A percentile compares a stretch with the other conserved stretches of the same genome.
These are phyloP conservation scores for Lactarius sanguifluus DNA, from an alignment of 768 basidiomycete genomes.

Conservation along the genomic window DNA sequence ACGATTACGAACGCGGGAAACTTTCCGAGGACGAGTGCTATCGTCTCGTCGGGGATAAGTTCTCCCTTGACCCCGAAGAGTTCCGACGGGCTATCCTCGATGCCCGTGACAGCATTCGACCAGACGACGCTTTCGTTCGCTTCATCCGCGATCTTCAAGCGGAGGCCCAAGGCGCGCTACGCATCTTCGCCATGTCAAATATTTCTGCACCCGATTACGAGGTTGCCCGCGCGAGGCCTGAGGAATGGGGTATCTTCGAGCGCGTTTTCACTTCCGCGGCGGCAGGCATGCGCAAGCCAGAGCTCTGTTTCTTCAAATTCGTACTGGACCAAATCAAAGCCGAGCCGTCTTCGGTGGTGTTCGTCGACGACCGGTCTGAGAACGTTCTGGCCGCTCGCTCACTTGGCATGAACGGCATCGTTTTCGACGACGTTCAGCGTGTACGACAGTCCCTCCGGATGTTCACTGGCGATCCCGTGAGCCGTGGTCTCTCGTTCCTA, in stretches of 20 bases:
- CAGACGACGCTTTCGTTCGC: conserved; percentile 46
- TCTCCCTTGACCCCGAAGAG: conserved; percentile 40
- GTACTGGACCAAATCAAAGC: conserved; percentile 46
- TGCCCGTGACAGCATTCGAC: conserved; percentile 48
- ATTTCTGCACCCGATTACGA: conserved; percentile 54
- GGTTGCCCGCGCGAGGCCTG: conserved; percentile 45
- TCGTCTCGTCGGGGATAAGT: conserved; percentile 40
- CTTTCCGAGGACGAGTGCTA: conserved; percentile 49
- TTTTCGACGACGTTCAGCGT: conserved; percentile 44
- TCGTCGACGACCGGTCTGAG: conserved; percentile 61
- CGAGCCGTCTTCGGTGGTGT: conserved; percentile 49
- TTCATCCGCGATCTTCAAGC: conserved; percentile 49
- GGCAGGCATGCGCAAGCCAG: conserved; percentile 55
- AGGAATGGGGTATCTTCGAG: conserved; percentile 51
- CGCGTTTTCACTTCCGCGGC: conserved; percentile 52
- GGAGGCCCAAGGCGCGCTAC: conserved; percentile 38
- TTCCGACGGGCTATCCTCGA: conserved; percentile 47
- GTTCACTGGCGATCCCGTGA: conserved; percentile 47
- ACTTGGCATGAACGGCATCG: conserved; percentile 54
- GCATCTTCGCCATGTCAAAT: conserved; percentile 59
- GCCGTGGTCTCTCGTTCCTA: conserved; percentile 46
- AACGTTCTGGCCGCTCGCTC: conserved; percentile 59
- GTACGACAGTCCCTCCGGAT: conserved; percentile 50
- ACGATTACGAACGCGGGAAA: conserved; percentile 50
- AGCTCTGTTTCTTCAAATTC: conserved; percentile 52